Base-by-base conservation (phyloP, 1,284 basidiomycete genomes). In the Sutorius eximius region DNA sequence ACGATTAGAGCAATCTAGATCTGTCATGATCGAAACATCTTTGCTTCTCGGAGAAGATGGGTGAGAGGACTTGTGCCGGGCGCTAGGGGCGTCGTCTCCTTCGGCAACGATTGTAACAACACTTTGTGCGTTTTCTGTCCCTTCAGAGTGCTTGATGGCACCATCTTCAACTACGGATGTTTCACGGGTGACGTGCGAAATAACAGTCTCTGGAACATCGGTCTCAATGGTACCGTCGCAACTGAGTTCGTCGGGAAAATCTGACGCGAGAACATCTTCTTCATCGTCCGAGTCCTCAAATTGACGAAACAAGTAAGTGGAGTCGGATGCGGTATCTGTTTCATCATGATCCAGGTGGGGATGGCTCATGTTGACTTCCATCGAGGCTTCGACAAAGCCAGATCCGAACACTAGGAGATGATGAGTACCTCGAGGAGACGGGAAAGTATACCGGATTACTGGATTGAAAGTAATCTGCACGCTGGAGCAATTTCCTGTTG, bases 401-500 rank as follows among this genome's bases (percentile, higher is more conserved):
- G 87, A 82, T 47, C 71, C 73, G 61, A 89, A 89, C 88, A 89
- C 87, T 89, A 58, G 15, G 10, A 18, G 18, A 33, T 8, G 10
- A 45, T 60, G 16, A 64, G 47, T 36, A 18, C 18, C 29, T 7
- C 22, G 9, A 11, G 10, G 29, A 45, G 22, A 38, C 38, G 12
- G 33, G 49, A 22, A 48, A 41, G 12, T 34, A 38, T 34, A 49
- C 4, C 3, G 9, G 45, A 68, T 41, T 62, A 90, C 87, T 89
- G 5, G 80, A 78, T 52, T 84, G 75, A 61, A 93, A 93, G 68
- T 93, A 93, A 34, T 91, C 88, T 13, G 83, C 82, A 49, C 91
- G 75, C 58, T 77, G 74, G n/a, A 93, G 75, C 36, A 93, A 64
- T 65, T 79, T 83, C 61, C 81, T 82, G 42, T 83, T 83, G 2